A percentile compares a stretch with the other conserved stretches of the same genome.
Conservation (phyloP, 1,139 yeast species). For the Wickerhamomyces sp. region DNA sequence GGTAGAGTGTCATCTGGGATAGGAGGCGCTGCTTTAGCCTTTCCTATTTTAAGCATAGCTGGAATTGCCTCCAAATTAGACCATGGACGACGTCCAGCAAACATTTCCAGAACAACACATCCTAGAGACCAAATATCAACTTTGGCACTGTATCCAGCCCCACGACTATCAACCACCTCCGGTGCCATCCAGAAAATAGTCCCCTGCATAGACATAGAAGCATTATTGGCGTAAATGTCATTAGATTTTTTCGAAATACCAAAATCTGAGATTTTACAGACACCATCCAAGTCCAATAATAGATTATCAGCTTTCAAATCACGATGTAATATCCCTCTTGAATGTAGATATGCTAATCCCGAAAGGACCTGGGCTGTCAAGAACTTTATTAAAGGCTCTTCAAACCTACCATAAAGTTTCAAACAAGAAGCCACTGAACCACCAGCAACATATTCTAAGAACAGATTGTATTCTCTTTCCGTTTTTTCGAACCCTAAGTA, state of each 20-base stretch:
- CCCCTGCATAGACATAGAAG: slow-evolving; percentile 98
- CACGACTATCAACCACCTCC: slow-evolving; percentile 84
- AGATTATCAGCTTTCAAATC: slow-evolving; percentile 96
- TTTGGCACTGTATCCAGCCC: slow-evolving; percentile 95
- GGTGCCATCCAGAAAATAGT: slow-evolving; percentile 99
- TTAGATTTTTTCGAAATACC: slow-evolving; percentile 89
- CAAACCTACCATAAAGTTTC: slow-evolving; percentile 80
- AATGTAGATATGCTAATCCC: slow-evolving; percentile 83
- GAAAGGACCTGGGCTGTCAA: slow-evolving; percentile 75
- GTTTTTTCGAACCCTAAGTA: slow-evolving; percentile 88
- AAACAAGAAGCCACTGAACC: slow-evolving; percentile 91
- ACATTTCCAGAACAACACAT: slow-evolving; percentile 95
- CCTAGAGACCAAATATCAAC: slow-evolving; percentile 93
- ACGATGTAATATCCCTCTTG: slow-evolving; percentile 84
- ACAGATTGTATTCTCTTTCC: slow-evolving; percentile 72
- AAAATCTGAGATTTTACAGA: slow-evolving; percentile 94
- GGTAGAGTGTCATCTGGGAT: slow-evolving; percentile 82
- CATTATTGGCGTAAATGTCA: slow-evolving; percentile 84
- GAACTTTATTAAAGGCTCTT: slow-evolving; percentile 68
- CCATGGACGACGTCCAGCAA: slow-evolving; percentile 84
- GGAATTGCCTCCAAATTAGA: slow-evolving; percentile 74
- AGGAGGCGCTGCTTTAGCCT: slow-evolving; percentile 84
- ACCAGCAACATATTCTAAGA: slow-evolving; percentile 95
- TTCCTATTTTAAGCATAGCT: slow-evolving; percentile 67
- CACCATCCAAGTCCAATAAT: slow-evolving; percentile 84